Evolutionary conservation across 305 asterid species (phyloP).

Genomic region (Andrographis paniculata): DNA sequence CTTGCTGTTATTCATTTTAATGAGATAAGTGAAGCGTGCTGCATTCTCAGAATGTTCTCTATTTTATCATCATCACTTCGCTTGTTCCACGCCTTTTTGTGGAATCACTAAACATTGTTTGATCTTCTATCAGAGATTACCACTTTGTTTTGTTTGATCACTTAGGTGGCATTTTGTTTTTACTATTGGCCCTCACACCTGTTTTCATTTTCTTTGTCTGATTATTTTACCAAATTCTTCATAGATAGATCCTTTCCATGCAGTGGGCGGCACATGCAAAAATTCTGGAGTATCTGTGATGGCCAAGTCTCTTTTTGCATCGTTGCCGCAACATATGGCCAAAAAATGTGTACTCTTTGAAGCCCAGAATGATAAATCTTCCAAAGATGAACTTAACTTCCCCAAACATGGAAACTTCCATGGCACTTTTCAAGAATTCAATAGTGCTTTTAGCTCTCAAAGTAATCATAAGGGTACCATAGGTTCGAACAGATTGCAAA

Average conservation of each 20-base stretch:
- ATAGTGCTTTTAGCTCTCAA: slow-evolving; percentile 56
- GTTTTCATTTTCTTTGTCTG: slow-evolving; percentile 15
- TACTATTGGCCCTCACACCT: slow-evolving; percentile 14
- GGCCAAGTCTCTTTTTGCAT: slow-evolving; percentile 95
- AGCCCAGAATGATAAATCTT: slow-evolving; percentile 41
- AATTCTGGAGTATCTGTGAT: slow-evolving; percentile 78
- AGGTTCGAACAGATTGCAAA: slow-evolving; percentile 54
- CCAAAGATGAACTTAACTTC: slow-evolving; percentile 47
- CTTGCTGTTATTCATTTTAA: slow-evolving; percentile 1
- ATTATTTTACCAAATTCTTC: slow-evolving; percentile 14
- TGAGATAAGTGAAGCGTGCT: slow-evolving; percentile 13
- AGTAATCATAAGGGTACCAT: slow-evolving; percentile 53
- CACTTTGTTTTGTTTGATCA: not conserved
- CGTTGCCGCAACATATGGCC: slow-evolving; percentile 49
- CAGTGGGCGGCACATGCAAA: slow-evolving; percentile 83
- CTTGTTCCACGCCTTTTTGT: no score
- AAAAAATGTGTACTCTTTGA: slow-evolving; percentile 43
- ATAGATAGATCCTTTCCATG: slow-evolving; percentile 77
- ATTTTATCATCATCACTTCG: no score
- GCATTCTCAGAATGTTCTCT: not conserved
- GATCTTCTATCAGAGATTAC: not conserved
- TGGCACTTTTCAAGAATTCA: slow-evolving; percentile 57
- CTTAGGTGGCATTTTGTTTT: slow-evolving; percentile 10
- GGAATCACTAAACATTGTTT: not conserved
- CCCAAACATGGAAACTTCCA: slow-evolving; percentile 44